phyloP scores from a whole-genome alignment of 2,329 filamentous ascomycete species.

The Trichophyton mentagrophytes region DNA sequence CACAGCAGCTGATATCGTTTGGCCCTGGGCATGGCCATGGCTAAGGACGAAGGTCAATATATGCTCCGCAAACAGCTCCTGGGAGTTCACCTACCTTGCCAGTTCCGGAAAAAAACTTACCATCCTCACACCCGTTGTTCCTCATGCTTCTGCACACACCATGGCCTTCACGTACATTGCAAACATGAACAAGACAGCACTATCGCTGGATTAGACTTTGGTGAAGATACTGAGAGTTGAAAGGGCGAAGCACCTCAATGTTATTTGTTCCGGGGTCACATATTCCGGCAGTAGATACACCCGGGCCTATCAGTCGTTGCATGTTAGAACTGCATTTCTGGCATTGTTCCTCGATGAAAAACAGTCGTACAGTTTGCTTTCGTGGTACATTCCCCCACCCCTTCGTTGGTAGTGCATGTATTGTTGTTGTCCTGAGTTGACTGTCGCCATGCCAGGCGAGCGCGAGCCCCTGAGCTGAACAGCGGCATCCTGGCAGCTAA shows the following conservation, averaged over 20 bases:
- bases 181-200: constrained; percentile 2
- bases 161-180: neutral
- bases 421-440: neutral
- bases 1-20: neutral
- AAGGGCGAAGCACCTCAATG: neutral
- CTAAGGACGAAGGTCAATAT: neutral
- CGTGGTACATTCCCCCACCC: neutral
- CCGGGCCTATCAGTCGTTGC: neutral
- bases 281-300: neutral
- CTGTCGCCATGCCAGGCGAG: neutral
- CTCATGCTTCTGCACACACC: neutral
- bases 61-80: neutral
- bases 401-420: constrained; percentile 1
- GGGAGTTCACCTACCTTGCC: neutral
- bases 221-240: neutral
- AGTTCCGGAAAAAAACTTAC: constrained; percentile 3
- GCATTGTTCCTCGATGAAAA: neutral
- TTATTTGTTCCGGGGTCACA: neutral
- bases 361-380: neutral
- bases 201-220: neutral
- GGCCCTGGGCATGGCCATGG: constrained; percentile 3
- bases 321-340: neutral
- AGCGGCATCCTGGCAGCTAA: neutral
- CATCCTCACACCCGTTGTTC: neutral
- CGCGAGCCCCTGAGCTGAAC: neutral